Conservation (phyloP, 2,329 filamentous ascomycete species). For the Cercospora nicotianae region DNA sequence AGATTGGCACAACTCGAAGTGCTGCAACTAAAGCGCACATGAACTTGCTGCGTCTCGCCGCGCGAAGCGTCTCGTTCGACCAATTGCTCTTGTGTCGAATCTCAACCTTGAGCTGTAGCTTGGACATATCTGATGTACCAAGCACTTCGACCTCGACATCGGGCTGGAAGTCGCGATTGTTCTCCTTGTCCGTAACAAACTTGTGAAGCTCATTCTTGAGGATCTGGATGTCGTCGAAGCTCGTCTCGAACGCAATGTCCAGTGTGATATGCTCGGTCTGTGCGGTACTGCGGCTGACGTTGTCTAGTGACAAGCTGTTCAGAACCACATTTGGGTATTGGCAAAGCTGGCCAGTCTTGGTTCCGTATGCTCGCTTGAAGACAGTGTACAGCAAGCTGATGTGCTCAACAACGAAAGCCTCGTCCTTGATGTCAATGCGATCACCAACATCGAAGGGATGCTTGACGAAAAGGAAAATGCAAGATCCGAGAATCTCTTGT, state of each 20-base stretch:
- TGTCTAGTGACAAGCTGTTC: conserved; percentile 93
- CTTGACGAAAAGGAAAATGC: conserved; percentile 98
- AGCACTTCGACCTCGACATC: conserved; percentile 77
- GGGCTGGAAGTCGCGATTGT: conserved; percentile 85
- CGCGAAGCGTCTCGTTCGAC: conserved; percentile 73
- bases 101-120: conserved; percentile 77
- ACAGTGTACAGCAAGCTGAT: conserved; percentile 93
- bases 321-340: conserved; percentile 89
- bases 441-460: conserved; percentile 97
- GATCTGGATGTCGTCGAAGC: conserved; percentile 84
- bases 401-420: conserved; percentile 80
- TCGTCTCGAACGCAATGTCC: conserved; percentile 80
- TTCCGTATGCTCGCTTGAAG: conserved; percentile 78
- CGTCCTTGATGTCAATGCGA: conserved; percentile 72
- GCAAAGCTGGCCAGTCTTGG: conserved; percentile 62
- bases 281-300: conserved; percentile 83
- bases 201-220: conserved; percentile 79
- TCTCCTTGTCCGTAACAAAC: conserved; percentile 81
- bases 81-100: conserved; percentile 77
- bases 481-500: conserved; percentile 95
- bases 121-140: conserved; percentile 81
- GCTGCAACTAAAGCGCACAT: conserved; percentile 90
- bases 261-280: conserved; percentile 85
- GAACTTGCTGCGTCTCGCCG: conserved; percentile 85
- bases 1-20: conserved; percentile 82